Base-by-base conservation (phyloP, 768 basidiomycete species). In the Tulasnella sp. region DNA sequence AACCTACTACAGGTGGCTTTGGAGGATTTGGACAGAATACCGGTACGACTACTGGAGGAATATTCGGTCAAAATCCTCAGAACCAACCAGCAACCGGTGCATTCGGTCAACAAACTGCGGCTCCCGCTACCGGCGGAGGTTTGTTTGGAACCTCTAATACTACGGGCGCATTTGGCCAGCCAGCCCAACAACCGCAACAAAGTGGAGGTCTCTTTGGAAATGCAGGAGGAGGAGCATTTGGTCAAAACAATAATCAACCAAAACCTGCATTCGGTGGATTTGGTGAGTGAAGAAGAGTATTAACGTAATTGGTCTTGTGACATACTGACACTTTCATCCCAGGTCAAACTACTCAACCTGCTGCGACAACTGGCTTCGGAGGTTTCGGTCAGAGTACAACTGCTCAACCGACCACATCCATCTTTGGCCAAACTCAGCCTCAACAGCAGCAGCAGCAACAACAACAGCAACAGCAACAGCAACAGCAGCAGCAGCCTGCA, bases 381-480 rank as follows among this genome's bases (percentile, higher is more conserved):
- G 53, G 44, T 9, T 53, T 53, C 45, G 53, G 55, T 29, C 55
- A 56, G 39, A 28, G 34, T 19, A 25, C 4, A 24, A n/a, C 47
- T 12, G 16, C 45, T 13, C 45, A 46, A 22, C 45, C 45, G 28
- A 22, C 45, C 3, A 24, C 48, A 20, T 58, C 65, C 19, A 53
- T 70, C 1, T 71, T 72, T 58, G 69, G 67, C 1, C 56, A 56
- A 24, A 59, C 50, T 43, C 58, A 54, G 32, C 60, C 57, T 32
- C 56, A 61, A 24, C 61, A 65, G 42, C 55, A 59, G 40, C 47
- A 63, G 20, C 65, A 65, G 32, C 70, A 67, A 53, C 69, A 69
- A 37, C 66, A 68, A 10, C 54, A 65, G 39, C 58, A 62, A 31
- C 74, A 72, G 53, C 63, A 60, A 39, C 64, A 47, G 16, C 55